Base-by-base conservation (phyloP, 1,284 basidiomycete species). In the Fomitiporia mediterranea region DNA sequence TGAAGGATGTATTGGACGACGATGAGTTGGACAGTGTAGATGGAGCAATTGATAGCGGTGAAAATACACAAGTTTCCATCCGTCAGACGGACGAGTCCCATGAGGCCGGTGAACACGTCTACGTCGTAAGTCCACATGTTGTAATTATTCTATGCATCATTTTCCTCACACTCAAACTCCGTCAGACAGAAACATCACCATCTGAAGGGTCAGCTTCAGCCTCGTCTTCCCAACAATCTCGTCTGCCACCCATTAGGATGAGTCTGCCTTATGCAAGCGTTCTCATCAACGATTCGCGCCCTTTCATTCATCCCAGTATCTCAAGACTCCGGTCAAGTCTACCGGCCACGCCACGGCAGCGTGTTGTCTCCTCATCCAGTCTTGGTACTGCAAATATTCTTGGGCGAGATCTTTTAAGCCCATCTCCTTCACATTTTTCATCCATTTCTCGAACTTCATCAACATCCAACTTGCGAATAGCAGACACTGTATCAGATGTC, bases 271-370 rank as follows among this genome's bases (percentile, higher is more conserved):
- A 64, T 43, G 65, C 68, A 8, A 60, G 61, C 35, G 63, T n/a
- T n/a, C 9, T 65, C 71, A 15, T 72, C 72, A 52, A 64, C 73
- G 4, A 64, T 74, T 27, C 76, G 72, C n/a, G n/a, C 56, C 78
- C 81, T 4, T 84, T 84, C 66, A 66, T 89, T 59, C 89, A 92
- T 65, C 90, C 91, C 1, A 83, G 79, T 25, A 81, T 94, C 6
- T 96, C 92, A 11, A 81, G 92, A 19, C 78, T 96, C 40, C 87
- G 92, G 35, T 90, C 89, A 1, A 79, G 74, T 60, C 78, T 77
- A 8, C 80, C 83, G 15, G 77, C 76, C 52, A 67, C 73, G 27
- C 81, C 83, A 1, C 79, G 71, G 49, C 61, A 66, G 39, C 70
- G 75, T 27, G 62, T 73, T 7, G 67, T 75, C 4, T 83, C 79